These are phyloP conservation scores for Xylaria telfairii DNA, from an alignment of 495 filamentous ascomycete species.

Conservation along the genomic window DNA sequence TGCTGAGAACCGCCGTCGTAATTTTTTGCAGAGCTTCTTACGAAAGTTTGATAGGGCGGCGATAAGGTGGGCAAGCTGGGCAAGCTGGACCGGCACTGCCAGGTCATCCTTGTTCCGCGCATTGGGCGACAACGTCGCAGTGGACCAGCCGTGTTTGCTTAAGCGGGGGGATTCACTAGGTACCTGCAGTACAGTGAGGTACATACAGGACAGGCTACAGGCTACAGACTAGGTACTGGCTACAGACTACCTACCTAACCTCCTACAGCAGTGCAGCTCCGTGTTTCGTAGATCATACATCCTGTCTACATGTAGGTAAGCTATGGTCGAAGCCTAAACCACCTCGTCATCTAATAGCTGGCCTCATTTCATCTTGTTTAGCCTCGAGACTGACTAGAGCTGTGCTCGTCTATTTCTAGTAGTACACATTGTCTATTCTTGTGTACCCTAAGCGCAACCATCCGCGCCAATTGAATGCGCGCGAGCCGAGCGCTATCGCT, in stretches of 20 bases:
- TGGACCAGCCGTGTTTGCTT: background rate
- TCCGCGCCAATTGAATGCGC: background rate
- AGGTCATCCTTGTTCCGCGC: constrained; percentile 5
- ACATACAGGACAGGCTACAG: no score
- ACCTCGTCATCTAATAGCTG: background rate
- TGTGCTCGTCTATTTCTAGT: background rate
- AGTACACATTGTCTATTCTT: background rate
- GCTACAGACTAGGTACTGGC: no score
- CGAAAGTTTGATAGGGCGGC: constrained; percentile 17
- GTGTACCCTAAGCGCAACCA: background rate
- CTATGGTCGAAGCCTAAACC: background rate
- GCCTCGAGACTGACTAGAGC: background rate
- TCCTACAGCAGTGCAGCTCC: background rate
- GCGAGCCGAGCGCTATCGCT: background rate
- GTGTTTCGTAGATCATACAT: constrained; percentile 5
- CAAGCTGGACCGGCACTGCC: constrained; percentile 6
- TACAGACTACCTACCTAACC: no score
- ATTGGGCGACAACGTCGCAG: background rate
- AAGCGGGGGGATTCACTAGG: background rate
- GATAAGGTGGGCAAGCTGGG: constrained; percentile 15
- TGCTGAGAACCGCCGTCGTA: constrained; percentile 9
- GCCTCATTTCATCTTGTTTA: background rate
- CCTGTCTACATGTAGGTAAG: no score
- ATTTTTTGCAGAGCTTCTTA: constrained; percentile 24
- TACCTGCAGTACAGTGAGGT: background rate